phyloP scores from a whole-genome alignment of 83 land plant genomes.

The Picea abies region DNA sequence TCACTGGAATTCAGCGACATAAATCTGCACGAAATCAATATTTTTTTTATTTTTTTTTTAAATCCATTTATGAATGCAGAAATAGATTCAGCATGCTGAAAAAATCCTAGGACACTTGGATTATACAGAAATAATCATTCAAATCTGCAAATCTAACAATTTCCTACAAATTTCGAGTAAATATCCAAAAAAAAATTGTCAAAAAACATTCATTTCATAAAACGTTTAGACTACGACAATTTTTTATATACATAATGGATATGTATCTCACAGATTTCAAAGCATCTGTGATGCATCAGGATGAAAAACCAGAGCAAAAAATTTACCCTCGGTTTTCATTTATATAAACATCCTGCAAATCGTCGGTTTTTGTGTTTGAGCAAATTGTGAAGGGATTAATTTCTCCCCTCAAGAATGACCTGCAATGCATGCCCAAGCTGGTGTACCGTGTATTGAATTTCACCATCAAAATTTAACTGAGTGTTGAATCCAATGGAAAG shows the following conservation, averaged over 20 bases:
- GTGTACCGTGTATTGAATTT: slow-evolving; percentile 42
- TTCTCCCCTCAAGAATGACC: slow-evolving; percentile 48
- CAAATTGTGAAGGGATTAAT: not conserved
- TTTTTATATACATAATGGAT: slow-evolving; percentile 67
- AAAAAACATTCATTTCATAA: too few relatives aligned
- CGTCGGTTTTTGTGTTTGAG: not conserved
- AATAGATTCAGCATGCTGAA: too few relatives aligned
- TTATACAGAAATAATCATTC: too few relatives aligned
- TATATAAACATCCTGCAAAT: slow-evolving; percentile 46
- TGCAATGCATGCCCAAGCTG: slow-evolving; percentile 45
- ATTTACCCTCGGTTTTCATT: slow-evolving; percentile 54
- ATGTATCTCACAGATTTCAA: slow-evolving; percentile 43
- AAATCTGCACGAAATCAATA: too few relatives aligned
- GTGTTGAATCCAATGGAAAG: slow-evolving; percentile 82
- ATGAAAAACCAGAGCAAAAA: slow-evolving; percentile 84
- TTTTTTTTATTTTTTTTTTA: too few relatives aligned
- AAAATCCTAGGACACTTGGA: too few relatives aligned
- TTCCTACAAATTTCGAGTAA: too few relatives aligned
- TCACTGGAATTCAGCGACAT: too few relatives aligned
- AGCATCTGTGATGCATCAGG: slow-evolving; percentile 83
- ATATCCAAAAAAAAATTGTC: too few relatives aligned
- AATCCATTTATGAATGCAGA: too few relatives aligned
- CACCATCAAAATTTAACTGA: slow-evolving; percentile 86
- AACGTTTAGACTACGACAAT: too few relatives aligned
- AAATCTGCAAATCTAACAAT: too few relatives aligned